Evolutionary conservation across 163 green algal species (phyloP).

Genomic region (Trebouxia gelatinosa): DNA sequence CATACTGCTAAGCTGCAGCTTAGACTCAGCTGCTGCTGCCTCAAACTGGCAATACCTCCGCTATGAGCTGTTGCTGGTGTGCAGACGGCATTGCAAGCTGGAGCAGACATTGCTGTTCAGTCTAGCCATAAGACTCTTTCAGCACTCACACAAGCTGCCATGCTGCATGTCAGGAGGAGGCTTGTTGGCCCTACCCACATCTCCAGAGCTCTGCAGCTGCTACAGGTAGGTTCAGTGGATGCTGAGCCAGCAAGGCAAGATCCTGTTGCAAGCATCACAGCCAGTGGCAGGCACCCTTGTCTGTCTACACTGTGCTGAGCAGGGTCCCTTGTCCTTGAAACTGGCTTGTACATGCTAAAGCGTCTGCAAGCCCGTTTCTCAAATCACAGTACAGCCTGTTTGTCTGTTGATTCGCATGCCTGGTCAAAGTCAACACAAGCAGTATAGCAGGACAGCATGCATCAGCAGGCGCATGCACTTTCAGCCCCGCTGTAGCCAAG

Average conservation of each 20-base stretch:
- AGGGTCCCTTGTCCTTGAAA: too few relatives aligned
- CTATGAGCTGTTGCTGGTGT: neutral
- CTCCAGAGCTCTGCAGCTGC: constrained; percentile 42
- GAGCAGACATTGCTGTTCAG: constrained; percentile 82
- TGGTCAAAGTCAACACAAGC: too few relatives aligned
- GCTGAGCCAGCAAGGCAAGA: neutral
- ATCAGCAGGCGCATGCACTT: too few relatives aligned
- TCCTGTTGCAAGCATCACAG: neutral
- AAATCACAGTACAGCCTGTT: too few relatives aligned
- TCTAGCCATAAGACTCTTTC: constrained; percentile 93
- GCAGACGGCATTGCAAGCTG: constrained; percentile 46
- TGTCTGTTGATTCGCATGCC: too few relatives aligned
- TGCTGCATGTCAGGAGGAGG: constrained; percentile 63
- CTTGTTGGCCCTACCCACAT: constrained; percentile 37
- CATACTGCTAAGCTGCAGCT: neutral
- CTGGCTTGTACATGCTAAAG: too few relatives aligned
- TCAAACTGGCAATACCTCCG: neutral
- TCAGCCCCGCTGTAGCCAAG: too few relatives aligned
- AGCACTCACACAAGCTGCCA: constrained; percentile 78
- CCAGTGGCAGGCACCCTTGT: too few relatives aligned
- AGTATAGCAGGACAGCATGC: too few relatives aligned
- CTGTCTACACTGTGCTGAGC: too few relatives aligned
- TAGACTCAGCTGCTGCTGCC: neutral
- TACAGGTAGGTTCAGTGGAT: constrained; percentile 47
- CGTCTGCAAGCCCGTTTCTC: too few relatives aligned